Percentiles rank a stretch among this genome's conserved stretches.
These are phyloP conservation scores for Mycosphaerella arachidis DNA, from an alignment of 2,329 filamentous ascomycete genomes.

Conservation along the genomic window DNA sequence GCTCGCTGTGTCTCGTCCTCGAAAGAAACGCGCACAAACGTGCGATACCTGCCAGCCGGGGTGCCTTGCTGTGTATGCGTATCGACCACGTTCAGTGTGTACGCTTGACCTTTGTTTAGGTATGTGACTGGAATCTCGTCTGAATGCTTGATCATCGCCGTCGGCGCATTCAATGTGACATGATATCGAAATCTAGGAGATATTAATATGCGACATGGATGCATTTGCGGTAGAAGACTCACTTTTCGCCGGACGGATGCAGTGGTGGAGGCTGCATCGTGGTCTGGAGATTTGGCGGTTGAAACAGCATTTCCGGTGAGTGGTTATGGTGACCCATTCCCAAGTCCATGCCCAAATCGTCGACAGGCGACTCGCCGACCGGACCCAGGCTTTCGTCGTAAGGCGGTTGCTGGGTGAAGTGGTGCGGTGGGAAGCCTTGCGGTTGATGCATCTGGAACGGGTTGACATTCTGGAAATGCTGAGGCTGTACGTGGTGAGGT, in stretches of 20 bases:
- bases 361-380: constrained; percentile 63
- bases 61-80: constrained; percentile 59
- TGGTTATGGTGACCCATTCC: constrained; percentile 57
- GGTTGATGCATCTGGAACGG: constrained; percentile 59
- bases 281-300: constrained; percentile 43
- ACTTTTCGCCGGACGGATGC: constrained; percentile 46
- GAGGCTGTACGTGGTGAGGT: constrained; percentile 47
- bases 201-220: constrained; percentile 23
- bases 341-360: constrained; percentile 51
- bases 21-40: constrained; percentile 91
- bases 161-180: constrained; percentile 85
- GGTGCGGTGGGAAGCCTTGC: constrained; percentile 66
- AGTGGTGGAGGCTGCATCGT: constrained; percentile 43
- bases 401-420: constrained; percentile 74
- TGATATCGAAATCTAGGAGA: constrained; percentile 72
- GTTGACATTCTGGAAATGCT: constrained; percentile 60
- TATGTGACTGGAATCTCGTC: constrained; percentile 97
- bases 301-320: constrained; percentile 57
- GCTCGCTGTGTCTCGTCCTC: constrained; percentile 91
- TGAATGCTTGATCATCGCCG: constrained; percentile 86
- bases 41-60: constrained; percentile 71
- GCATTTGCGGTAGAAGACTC: constrained; percentile 23
- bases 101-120: constrained; percentile 94
- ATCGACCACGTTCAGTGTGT: constrained; percentile 79
- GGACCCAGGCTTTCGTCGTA: constrained; percentile 69